phyloP scores from a whole-genome alignment of 176 grass and related monocot species.

The Lolium multiflorum region DNA sequence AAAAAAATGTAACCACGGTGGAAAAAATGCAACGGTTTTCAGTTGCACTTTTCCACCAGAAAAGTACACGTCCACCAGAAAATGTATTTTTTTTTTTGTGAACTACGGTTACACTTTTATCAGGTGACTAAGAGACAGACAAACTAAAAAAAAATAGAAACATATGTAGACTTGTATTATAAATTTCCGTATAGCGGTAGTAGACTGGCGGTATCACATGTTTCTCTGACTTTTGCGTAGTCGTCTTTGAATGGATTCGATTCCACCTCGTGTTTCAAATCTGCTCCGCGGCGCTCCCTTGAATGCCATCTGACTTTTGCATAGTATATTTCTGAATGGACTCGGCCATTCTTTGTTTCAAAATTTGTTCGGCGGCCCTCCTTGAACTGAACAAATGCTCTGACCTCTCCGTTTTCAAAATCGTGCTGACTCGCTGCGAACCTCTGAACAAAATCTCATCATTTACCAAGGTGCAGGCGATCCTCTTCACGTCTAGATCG shows the following conservation, averaged over 20 bases:
- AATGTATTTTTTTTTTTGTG: too few species aligned
- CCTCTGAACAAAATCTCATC: neutral
- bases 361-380: neutral
- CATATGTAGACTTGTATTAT: too few species aligned
- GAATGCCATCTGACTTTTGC: neutral
- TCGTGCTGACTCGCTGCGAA: neutral
- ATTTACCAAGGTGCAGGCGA: neutral
- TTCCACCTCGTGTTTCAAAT: neutral
- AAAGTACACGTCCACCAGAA: too few species aligned
- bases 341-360: neutral
- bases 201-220: neutral
- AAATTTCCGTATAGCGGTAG: too few species aligned
- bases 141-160: too few species aligned
- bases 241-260: conserved; percentile 5
- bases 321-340: neutral
- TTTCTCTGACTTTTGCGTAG: neutral
- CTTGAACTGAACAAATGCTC: neutral
- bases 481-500: neutral
- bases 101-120: too few species aligned
- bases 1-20: too few species aligned
- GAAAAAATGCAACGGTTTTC: too few species aligned
- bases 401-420: conserved; percentile 1
- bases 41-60: too few species aligned
- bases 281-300: neutral
- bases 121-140: too few species aligned